These are phyloP conservation scores for Mrakia gelida DNA, from an alignment of 768 basidiomycete species.

Conservation along the genomic window DNA sequence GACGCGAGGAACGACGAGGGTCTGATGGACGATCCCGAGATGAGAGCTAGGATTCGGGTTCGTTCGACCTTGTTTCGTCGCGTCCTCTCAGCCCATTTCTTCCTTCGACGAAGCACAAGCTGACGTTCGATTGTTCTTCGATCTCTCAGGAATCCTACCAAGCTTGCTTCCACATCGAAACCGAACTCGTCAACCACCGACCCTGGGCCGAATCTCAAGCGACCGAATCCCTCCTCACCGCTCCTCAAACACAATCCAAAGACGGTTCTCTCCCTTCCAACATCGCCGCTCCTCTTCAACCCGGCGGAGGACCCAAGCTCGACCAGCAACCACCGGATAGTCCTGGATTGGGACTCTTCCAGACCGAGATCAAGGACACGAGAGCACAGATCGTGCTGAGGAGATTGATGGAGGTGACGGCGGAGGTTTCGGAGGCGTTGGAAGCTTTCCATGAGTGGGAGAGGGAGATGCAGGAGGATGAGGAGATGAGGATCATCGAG, in stretches of 20 bases:
- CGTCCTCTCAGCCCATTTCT: background rate
- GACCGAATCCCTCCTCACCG: slow-evolving; percentile 22
- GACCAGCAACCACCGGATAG: background rate
- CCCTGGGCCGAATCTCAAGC: slow-evolving; percentile 32
- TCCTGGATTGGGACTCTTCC: slow-evolving; percentile 12
- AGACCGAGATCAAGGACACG: slow-evolving; percentile 14
- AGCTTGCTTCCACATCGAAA: slow-evolving; percentile 20
- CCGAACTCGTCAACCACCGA: slow-evolving; percentile 28
- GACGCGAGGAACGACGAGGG: slow-evolving; percentile 7
- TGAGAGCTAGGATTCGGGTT: slow-evolving; percentile 12
- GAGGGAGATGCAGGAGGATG: slow-evolving; percentile 23
- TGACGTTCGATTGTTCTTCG: background rate
- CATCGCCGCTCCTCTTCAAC: slow-evolving; percentile 9
- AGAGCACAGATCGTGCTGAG: slow-evolving; percentile 25
- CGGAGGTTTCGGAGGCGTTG: slow-evolving; percentile 18
- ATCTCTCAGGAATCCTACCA: slow-evolving; percentile 21
- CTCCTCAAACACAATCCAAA: background rate
- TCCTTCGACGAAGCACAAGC: background rate
- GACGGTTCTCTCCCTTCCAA: background rate
- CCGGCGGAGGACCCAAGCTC: background rate
- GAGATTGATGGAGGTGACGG: slow-evolving; percentile 23
- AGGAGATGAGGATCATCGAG: slow-evolving; percentile 22
- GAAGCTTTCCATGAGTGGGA: slow-evolving; percentile 23
- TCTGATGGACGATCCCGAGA: background rate
- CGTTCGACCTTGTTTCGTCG: background rate